Evolutionary conservation across 164 flowering plant genomes (phyloP), one percentile per base, ranked within the genome.

Genomic region (Brasenia schreberi): DNA sequence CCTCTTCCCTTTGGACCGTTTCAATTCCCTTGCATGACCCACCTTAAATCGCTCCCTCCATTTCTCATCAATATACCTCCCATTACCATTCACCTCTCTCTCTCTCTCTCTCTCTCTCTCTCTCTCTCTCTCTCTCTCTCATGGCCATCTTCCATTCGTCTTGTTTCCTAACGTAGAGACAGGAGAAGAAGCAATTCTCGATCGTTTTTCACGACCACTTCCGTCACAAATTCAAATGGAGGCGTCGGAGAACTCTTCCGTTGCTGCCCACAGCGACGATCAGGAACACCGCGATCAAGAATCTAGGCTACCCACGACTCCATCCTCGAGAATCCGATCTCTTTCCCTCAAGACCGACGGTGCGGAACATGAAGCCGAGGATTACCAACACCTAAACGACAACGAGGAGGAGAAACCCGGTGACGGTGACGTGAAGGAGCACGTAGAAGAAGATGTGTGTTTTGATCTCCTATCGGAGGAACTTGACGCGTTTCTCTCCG

Each of bases 401-500:
- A 9, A 61, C 7, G 63, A 61, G 33, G 18, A 10, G 33, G 23
- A 12, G 27, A 61, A 61, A 61, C 33, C 19, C 16, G 16, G 60
- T 58, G 23, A 23, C 27, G 18, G 17, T 68, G 68, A n/a, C 61
- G 66, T n/a, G 68, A 65, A 17, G 68, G 70, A 5, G n/a, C 59
- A 43, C 62, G 61, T 23, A 64, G 23, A 39, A 43, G 39, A 27
- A 68, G 42, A 5, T 44, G 68, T 10, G 42, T 14, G n/a, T 67
- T 59, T 1, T 68, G 65, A 14, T 5, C 67, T n/a, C 70, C 63
- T 59, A 39, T 64, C 18, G 16, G 42, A 60, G 12, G 64, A 61
- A 4, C 63, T 61, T 0, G 27, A 61, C 63, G 33, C 27, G 9
- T 61, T 72, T 44, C 63, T 70, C 0, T 70, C 72, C 52, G 81